These are phyloP conservation scores for Aphanocladium album DNA, from an alignment of 2,329 filamentous ascomycete genomes.

Conservation along the genomic window DNA sequence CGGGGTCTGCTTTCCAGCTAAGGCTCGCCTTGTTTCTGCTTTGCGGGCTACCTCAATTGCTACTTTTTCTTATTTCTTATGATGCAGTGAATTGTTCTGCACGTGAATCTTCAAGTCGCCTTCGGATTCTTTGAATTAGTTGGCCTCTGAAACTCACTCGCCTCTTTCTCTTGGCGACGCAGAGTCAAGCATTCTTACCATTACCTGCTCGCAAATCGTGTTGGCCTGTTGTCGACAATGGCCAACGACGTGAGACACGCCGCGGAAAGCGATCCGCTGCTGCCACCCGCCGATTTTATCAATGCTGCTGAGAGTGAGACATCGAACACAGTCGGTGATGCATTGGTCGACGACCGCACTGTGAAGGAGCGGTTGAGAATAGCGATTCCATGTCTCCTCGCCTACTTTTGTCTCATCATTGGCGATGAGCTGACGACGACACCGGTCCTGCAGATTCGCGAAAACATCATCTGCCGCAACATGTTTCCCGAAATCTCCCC, in stretches of 20 bases:
- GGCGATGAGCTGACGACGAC: not conserved
- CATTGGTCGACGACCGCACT: not conserved
- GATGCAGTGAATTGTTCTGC: too few relatives aligned
- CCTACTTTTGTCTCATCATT: not conserved
- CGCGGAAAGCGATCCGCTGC: constrained; percentile 1
- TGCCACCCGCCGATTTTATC: not conserved
- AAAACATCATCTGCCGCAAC: constrained; percentile 14
- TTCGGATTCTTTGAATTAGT: too few relatives aligned
- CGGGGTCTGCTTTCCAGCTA: too few relatives aligned
- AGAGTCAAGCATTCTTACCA: not conserved
- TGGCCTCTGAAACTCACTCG: too few relatives aligned
- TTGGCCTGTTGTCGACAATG: not conserved
- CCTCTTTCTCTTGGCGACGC: not conserved
- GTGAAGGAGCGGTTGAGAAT: not conserved
- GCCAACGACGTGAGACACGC: not conserved
- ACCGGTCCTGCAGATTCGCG: constrained; percentile 1
- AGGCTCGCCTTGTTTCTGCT: too few relatives aligned
- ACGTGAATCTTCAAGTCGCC: too few relatives aligned
- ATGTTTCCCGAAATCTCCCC: not conserved
- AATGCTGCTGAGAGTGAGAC: not conserved
- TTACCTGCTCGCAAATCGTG: too few relatives aligned
- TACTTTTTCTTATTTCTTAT: too few relatives aligned
- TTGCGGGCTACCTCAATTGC: too few relatives aligned
- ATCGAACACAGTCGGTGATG: not conserved
- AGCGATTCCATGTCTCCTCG: constrained; percentile 1